These are phyloP conservation scores for Wickerhamomyces silvicola DNA, from an alignment of 805 yeast genomes.

Conservation along the genomic window DNA sequence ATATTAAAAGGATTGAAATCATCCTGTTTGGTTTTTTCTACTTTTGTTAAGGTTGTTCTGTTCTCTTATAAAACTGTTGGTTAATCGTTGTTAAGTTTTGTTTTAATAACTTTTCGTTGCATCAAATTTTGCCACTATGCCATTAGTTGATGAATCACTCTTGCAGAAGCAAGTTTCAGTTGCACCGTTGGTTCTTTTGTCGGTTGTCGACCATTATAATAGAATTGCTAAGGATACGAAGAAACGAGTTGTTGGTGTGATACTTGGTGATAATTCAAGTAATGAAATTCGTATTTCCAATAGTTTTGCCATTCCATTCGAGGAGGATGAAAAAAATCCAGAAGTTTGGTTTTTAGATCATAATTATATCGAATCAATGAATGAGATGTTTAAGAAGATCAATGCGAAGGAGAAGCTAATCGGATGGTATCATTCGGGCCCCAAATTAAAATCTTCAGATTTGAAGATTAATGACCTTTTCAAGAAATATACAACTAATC, in stretches of 20 bases:
- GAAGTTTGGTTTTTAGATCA: conserved; percentile 97
- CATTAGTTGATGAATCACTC: conserved; percentile 16
- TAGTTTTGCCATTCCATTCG: conserved; percentile 96
- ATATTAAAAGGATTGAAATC: too few relatives aligned
- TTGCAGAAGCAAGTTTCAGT: conserved; percentile 65
- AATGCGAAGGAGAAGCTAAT: conserved; percentile 93
- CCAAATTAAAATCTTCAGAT: conserved; percentile 83
- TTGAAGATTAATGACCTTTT: conserved; percentile 86
- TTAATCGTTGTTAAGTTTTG: too few relatives aligned
- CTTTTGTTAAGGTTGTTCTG: too few relatives aligned
- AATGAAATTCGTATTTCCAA: conserved; percentile 70
- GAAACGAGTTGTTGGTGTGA: conserved; percentile 90
- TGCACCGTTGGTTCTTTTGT: conserved; percentile 89
- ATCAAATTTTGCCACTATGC: conserved; percentile 12
- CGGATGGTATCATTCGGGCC: conserved; percentile 99
- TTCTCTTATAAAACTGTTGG: too few relatives aligned
- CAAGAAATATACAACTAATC: conserved; percentile 74
- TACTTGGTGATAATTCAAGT: conserved; percentile 70
- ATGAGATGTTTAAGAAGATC: conserved; percentile 95
- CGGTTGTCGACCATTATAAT: conserved; percentile 93
- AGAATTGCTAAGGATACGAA: conserved; percentile 68
- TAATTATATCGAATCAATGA: conserved; percentile 92
- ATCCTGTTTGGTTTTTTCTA: too few relatives aligned
- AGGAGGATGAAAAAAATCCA: conserved; percentile 88
- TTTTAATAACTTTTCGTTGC: too few relatives aligned